Conservation (phyloP, 345 rosid species). For the Eucalyptus curtisii region DNA sequence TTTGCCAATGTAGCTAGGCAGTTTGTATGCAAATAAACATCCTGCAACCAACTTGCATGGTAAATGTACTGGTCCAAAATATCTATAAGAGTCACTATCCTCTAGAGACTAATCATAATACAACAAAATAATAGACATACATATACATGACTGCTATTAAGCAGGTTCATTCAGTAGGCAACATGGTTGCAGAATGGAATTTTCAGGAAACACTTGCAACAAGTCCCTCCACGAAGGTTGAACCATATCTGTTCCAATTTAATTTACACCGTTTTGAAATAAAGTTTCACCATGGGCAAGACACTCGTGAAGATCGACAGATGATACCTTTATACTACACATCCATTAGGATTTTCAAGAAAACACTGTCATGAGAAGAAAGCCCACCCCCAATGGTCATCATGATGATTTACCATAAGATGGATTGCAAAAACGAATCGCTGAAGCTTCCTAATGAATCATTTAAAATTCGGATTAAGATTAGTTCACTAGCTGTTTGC, state of each 20-base stretch:
- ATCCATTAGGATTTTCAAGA: background rate
- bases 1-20: conserved; percentile 96
- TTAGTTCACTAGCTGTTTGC: background rate
- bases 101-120: background rate
- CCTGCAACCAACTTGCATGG: conserved; percentile 26
- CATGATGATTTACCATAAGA: background rate
- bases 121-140: background rate
- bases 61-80: background rate
- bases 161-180: background rate
- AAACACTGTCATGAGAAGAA: background rate
- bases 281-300: background rate
- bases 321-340: background rate
- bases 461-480: background rate
- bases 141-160: background rate
- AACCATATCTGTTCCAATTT: background rate
- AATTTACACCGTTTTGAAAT: background rate
- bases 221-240: background rate
- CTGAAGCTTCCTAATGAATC: background rate
- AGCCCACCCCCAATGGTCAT: background rate
- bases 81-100: background rate
- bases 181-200: background rate
- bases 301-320: background rate
- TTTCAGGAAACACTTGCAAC: background rate
- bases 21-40: conserved; percentile 95
- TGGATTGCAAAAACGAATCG: background rate